A percentile compares a stretch with the other conserved stretches of the same genome.
Conservation (phyloP, 495 filamentous ascomycete species). For the Apiosordaria backusii region DNA sequence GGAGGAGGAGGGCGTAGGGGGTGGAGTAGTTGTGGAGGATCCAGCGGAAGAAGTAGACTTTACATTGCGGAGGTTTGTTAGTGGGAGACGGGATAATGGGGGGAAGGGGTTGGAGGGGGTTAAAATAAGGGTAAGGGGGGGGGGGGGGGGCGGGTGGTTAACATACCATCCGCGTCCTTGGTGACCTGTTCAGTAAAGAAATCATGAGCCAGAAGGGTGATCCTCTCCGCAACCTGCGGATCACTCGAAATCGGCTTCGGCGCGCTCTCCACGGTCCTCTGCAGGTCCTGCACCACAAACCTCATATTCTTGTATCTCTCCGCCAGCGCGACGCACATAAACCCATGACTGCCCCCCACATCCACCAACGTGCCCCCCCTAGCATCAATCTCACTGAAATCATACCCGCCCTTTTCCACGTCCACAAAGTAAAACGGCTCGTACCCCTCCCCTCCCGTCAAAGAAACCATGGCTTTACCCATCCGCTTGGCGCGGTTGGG, state of each 20-base stretch:
- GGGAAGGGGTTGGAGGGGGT: too few relatives aligned
- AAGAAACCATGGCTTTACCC: slow-evolving; percentile 49
- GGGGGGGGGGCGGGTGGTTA: too few relatives aligned
- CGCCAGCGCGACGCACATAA: slow-evolving; percentile 50
- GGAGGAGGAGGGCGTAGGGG: slow-evolving; percentile 53
- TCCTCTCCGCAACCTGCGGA: slow-evolving; percentile 36
- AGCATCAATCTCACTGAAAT: slow-evolving; percentile 41
- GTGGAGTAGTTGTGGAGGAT: slow-evolving; percentile 59
- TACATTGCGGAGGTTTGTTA: background rate
- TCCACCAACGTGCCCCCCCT: slow-evolving; percentile 49
- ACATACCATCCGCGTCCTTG: slow-evolving; percentile 46
- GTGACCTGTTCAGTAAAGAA: slow-evolving; percentile 54
- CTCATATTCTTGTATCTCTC: slow-evolving; percentile 42
- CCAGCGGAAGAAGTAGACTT: slow-evolving; percentile 56
- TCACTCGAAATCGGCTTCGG: slow-evolving; percentile 41
- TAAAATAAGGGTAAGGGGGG: too few relatives aligned
- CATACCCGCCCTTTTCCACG: slow-evolving; percentile 38
- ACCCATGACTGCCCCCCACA: slow-evolving; percentile 54
- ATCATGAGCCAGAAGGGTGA: slow-evolving; percentile 49
- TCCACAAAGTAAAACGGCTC: slow-evolving; percentile 44
- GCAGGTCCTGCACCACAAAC: slow-evolving; percentile 58
- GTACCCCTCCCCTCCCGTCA: slow-evolving; percentile 50
- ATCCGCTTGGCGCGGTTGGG: slow-evolving; percentile 47
- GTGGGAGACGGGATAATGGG: background rate
- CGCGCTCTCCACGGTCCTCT: slow-evolving; percentile 43